These are phyloP conservation scores for Ambrosiella xylebori DNA, from an alignment of 2,329 filamentous ascomycete species.

Conservation along the genomic window DNA sequence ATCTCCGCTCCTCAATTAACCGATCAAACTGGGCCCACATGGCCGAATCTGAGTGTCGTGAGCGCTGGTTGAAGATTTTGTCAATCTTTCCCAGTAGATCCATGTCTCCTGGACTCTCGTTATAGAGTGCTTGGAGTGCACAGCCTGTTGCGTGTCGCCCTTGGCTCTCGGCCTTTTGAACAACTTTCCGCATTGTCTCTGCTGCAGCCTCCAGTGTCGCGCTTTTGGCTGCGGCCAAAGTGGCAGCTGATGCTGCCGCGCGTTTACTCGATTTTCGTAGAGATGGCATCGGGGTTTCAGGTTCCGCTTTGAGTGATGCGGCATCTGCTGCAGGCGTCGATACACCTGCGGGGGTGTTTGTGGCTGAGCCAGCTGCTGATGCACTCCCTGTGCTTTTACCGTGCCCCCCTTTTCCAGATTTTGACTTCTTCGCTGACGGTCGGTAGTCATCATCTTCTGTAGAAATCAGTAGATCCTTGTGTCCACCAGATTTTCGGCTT, in stretches of 20 bases:
- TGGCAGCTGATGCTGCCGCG: constrained; percentile 11
- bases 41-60: constrained; percentile 37
- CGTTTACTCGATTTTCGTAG: constrained; percentile 11
- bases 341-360: neutral
- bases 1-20: constrained; percentile 33
- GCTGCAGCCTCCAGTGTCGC: constrained; percentile 8
- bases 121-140: constrained; percentile 42
- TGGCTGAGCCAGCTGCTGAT: constrained; percentile 14
- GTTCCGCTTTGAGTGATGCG: neutral
- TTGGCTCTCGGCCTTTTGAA: constrained; percentile 39
- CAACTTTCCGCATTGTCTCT: constrained; percentile 31
- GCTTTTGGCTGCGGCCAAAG: constrained; percentile 11
- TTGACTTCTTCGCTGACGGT: constrained; percentile 7
- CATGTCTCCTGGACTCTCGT: constrained; percentile 35
- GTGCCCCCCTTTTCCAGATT: neutral
- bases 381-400: constrained; percentile 5
- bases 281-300: constrained; percentile 4
- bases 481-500: neutral
- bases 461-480: neutral
- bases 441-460: constrained; percentile 9
- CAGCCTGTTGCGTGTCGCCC: constrained; percentile 44
- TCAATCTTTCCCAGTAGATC: constrained; percentile 40
- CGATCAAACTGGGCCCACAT: constrained; percentile 34
- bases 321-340: constrained; percentile 5
- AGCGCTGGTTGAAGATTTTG: constrained; percentile 39